Conservation (phyloP, 2,329 filamentous ascomycete genomes). For the Mollisiaceae sp. region DNA sequence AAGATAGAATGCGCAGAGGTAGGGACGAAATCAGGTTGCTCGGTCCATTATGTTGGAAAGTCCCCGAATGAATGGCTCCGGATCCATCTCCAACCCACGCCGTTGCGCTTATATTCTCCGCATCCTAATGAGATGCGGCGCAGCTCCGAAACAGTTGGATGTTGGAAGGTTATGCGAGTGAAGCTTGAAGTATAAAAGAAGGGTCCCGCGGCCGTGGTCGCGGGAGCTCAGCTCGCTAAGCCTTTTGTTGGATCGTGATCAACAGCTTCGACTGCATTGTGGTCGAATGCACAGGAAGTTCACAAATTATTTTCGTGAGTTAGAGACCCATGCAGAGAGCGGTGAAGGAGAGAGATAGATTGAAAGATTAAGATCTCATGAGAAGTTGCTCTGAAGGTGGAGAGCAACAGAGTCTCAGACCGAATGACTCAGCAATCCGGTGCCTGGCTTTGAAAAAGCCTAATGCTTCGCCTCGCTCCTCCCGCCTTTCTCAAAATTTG, state of each 20-base stretch:
- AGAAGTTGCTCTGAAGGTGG: no score
- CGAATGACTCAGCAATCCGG: neutral
- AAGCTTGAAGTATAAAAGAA: slow-evolving; percentile 6
- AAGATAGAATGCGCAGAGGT: slow-evolving; percentile 14
- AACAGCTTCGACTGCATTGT: neutral
- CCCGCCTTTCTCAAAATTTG: neutral
- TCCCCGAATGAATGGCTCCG: neutral
- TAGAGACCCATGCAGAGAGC: neutral
- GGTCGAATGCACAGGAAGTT: neutral
- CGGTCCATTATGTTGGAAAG: slow-evolving; percentile 9
- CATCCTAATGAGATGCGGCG: neutral
- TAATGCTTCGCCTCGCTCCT: neutral
- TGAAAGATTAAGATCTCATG: neutral
- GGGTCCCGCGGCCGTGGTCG: neutral
- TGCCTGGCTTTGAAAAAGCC: neutral
- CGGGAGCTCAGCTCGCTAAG: neutral
- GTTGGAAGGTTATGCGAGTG: slow-evolving; percentile 3
- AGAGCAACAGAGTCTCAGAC: neutral
- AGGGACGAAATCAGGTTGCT: neutral
- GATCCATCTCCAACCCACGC: neutral
- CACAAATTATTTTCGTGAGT: neutral
- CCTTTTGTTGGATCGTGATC: neutral
- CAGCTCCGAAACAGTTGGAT: neutral
- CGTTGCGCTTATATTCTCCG: neutral
- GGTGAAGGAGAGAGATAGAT: neutral